Evolutionary conservation across 257 asterid species (phyloP), one percentile per base, ranked within the genome.

Genomic region (Nicotiana paniculata): DNA sequence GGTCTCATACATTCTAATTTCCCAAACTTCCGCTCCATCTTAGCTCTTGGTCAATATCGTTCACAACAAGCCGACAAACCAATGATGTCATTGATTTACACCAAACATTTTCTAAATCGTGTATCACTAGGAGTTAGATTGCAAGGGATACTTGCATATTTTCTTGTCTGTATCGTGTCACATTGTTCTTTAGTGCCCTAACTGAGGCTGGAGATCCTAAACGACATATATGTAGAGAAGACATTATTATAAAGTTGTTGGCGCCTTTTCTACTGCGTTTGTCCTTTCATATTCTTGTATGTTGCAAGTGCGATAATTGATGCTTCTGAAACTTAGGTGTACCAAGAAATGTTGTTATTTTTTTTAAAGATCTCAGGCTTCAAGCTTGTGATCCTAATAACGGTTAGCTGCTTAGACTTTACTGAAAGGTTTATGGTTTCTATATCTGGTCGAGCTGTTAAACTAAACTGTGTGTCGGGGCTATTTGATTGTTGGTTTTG

Each of bases 161-260:
- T 51, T 32, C 58, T n/a, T 11, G 30, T 70, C 9, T 70, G 58
- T 43, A 39, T 70, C n/a, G n/a, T 5, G 33, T 70, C 21, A n/a
- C 58, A n/a, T 21, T 39, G 33, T 43, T 70, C 62, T 43, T n/a
- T 43, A 21, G 13, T 70, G n/a, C 35, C 54, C 33, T 70, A 43
- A n/a, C 57, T 70, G 77, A 70, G 57, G 28, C 77, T 70, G 77
- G 10, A 70, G 77, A 70, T 5, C 58, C 77, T 39, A 69, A 70
- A 70, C 2, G 33, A 43, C 33, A n/a, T 70, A n/a, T 21, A 21
- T 10, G 58, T 70, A 43, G 77, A 70, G 57, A 70, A n/a, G 18
- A n/a, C 33, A 43, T 39, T 53, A 3, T 53, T 10, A 70, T 21
- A 70, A 39, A 12, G 17, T 12, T 69, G 18, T 69, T 69, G 55